A percentile compares a stretch with the other conserved stretches of the same genome.
phyloP scores from a whole-genome alignment of 495 filamentous ascomycete species.

The Tuber borchii region DNA sequence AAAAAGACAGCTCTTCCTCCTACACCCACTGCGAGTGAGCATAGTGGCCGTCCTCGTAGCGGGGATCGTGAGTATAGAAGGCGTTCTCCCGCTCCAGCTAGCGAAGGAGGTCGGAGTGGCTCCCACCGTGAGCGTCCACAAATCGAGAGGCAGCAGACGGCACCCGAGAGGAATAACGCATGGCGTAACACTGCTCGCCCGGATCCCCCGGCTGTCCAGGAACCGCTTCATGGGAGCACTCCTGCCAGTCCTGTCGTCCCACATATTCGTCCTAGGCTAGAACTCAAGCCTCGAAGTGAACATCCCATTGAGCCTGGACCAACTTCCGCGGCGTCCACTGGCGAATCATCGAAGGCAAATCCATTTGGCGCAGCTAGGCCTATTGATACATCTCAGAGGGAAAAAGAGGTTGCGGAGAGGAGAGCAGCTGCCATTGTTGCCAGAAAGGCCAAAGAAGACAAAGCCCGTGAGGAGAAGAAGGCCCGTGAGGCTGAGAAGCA shows the following conservation, averaged over 20 bases:
- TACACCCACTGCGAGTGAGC: conserved; percentile 51
- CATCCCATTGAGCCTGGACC: conserved; percentile 31
- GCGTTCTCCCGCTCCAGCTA: conserved; percentile 32
- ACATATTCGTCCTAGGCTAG: conserved; percentile 34
- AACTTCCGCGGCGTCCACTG: conserved; percentile 27
- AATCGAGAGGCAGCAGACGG: conserved; percentile 37
- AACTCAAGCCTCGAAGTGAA: conserved; percentile 66
- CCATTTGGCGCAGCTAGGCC: conserved; percentile 67
- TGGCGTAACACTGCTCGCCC: conserved; percentile 79
- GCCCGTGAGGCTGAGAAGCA: conserved; percentile 45
- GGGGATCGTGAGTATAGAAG: conserved; percentile 52
- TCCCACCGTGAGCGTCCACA: conserved; percentile 35
- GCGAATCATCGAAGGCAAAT: conserved; percentile 52
- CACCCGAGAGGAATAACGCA: conserved; percentile 76
- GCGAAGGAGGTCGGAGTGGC: conserved; percentile 24
- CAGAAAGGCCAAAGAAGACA: conserved; percentile 85
- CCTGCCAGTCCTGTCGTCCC: conserved; percentile 30
- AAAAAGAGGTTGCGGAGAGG: conserved; percentile 85
- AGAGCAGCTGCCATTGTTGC: conserved; percentile 62
- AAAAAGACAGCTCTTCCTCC: conserved; percentile 77
- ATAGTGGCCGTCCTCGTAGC: conserved; percentile 62
- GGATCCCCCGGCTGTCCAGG: conserved; percentile 48
- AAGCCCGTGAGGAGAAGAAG: conserved; percentile 56
- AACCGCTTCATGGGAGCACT: conserved; percentile 45
- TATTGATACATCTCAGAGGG: conserved; percentile 52